Conservation (phyloP, 73 alveolate species). For the Stentor roeselii region DNA sequence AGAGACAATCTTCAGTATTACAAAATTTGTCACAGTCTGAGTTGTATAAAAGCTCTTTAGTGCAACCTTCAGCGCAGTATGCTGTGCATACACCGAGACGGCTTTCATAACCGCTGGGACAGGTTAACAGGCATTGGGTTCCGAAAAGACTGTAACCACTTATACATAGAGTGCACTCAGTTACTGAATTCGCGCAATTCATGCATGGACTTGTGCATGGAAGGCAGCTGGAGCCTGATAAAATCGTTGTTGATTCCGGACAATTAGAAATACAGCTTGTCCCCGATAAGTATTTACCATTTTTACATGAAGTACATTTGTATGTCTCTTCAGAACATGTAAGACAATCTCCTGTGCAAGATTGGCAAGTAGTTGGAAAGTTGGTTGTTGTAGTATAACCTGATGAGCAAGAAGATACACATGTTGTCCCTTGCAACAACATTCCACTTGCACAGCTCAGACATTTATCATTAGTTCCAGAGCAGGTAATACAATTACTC, state of each 20-base stretch:
- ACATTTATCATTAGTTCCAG: constrained; percentile 6
- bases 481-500: constrained; percentile 34
- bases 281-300: neutral
- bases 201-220: constrained; percentile 15
- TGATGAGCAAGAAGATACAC: neutral
- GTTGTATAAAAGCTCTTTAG: neutral
- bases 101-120: constrained; percentile 14
- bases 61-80: constrained; percentile 20
- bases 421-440: constrained; percentile 18
- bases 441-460: constrained; percentile 23
- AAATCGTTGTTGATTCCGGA: neutral
- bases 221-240: neutral
- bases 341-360: constrained; percentile 9
- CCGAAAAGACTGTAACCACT: neutral
- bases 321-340: neutral
- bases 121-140: neutral
- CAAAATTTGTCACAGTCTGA: neutral
- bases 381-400: neutral
- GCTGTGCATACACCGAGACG: neutral
- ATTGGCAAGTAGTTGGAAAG: neutral
- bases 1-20: neutral
- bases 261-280: neutral
- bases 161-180: neutral
- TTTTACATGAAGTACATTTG: neutral
- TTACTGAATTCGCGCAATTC: neutral